Evolutionary conservation across 352 stramenopile genomes (phyloP).

Genomic region (Phytophthora pisi): DNA sequence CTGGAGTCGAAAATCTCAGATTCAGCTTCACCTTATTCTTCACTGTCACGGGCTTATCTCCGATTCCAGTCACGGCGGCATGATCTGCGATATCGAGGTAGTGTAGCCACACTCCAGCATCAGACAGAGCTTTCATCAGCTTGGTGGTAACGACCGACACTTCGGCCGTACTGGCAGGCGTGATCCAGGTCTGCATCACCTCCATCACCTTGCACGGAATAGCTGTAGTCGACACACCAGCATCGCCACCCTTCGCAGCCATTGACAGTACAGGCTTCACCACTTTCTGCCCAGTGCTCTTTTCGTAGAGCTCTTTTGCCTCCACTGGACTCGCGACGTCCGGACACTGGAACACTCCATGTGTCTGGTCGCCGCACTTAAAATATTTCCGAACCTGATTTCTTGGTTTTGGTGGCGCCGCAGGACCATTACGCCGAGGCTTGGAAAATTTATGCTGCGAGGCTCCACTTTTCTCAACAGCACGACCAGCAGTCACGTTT

Average conservation of each 20-base stretch:
- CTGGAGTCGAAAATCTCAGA: slow-evolving; percentile 15
- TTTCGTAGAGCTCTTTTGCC: slow-evolving; percentile 16
- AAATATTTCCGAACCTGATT: neutral
- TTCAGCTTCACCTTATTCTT: slow-evolving; percentile 23
- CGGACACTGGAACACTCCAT: slow-evolving; percentile 18
- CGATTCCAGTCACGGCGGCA: slow-evolving; percentile 1
- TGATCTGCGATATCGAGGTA: neutral
- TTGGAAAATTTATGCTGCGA: neutral
- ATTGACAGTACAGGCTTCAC: slow-evolving; percentile 16
- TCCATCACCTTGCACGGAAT: slow-evolving; percentile 18
- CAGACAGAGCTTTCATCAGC: slow-evolving; percentile 3
- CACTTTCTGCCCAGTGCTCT: neutral
- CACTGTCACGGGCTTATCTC: slow-evolving; percentile 6
- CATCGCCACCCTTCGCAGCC: neutral
- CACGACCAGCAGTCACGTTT: neutral
- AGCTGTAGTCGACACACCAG: neutral
- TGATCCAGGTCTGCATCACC: slow-evolving; percentile 1
- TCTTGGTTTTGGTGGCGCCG: neutral
- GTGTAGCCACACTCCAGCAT: neutral
- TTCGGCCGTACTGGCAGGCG: slow-evolving; percentile 11
- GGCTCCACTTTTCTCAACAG: neutral
- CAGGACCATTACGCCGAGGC: too few species aligned
- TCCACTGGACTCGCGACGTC: slow-evolving; percentile 8
- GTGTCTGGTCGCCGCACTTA: neutral
- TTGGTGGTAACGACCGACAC: slow-evolving; percentile 20